Evolutionary conservation across 2,329 filamentous ascomycete genomes (phyloP), one percentile per base, ranked within the genome.

Genomic region (Ophiostoma ulmi): DNA sequence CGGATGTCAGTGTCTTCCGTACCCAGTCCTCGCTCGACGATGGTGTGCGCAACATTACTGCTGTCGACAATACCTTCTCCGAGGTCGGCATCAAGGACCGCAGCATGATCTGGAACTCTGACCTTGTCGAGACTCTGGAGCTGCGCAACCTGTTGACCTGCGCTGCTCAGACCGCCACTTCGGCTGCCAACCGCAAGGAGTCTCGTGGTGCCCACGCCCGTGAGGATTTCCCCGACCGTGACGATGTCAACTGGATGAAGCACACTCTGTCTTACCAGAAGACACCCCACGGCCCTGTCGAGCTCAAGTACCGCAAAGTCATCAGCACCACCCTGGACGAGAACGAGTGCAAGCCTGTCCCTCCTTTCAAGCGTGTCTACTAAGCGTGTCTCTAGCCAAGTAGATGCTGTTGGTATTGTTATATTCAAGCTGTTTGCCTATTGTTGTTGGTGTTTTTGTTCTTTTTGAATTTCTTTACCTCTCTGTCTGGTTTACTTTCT

Each of bases 71-170:
- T 76, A 86, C 85, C 77, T 98, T 91, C 83, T 82, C 85, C 76
- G 86, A 97, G 78, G 90, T 98, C 76, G 92, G 93, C 78, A 97
- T 92, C 84, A 97, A 97, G 88, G 94, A 98, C 82, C 91, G 95
- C 81, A 96, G 92, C 87, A 97, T 98, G 94, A 98, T 98, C 85
- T 98, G 94, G 94, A 98, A 98, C 89, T 93, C 92, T 35, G 94
- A 98, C 79, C 88, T 98, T 55, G 93, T 97, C 73, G 94, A 98
- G 87, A 97, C 94, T 8, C 88, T 99, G 71, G 95, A 99, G 83
- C 86, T 98, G 78, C 88, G 94, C 78, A 99, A 99, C 82, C 82
- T 99, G 78, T 84, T 99, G 79, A 98, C 95, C 78, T 98, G 95
- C 89, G 94, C 94, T 76, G 88, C 91, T 67, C 95, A 99, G 90